Evolutionary conservation across 331 rosid species (phyloP).

Genomic region (Arachis monticola): DNA sequence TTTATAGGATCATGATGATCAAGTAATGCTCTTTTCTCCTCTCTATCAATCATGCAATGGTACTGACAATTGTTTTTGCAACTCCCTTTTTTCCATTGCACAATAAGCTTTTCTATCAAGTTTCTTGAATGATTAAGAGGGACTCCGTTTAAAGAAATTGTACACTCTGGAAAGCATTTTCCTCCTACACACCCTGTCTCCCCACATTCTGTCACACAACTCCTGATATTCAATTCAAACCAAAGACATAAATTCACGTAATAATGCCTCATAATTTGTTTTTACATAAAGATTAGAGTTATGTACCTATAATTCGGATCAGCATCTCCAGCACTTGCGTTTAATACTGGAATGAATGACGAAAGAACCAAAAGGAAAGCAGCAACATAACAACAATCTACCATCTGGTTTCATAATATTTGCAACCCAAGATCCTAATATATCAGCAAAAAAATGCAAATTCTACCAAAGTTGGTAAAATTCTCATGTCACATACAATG

Average conservation of each 20-base stretch:
- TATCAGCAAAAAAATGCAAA: conserved; percentile 19
- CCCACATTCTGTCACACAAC: conserved; percentile 65
- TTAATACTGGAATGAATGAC: conserved; percentile 48
- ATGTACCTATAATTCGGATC: conserved; percentile 69
- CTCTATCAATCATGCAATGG: conserved; percentile 73
- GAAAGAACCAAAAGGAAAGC: conserved; percentile 57
- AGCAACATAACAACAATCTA: conserved; percentile 42
- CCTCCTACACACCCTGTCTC: conserved; percentile 65
- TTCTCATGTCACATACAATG: background rate
- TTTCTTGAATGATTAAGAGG: conserved; percentile 52
- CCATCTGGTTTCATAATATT: conserved; percentile 55
- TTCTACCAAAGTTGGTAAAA: background rate
- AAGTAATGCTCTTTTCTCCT: conserved; percentile 58
- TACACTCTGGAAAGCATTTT: conserved; percentile 70
- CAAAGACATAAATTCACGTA: conserved; percentile 6
- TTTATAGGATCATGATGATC: conserved; percentile 55
- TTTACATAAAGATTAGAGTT: background rate
- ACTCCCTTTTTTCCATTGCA: conserved; percentile 70
- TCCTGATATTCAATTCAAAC: conserved; percentile 44
- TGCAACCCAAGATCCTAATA: conserved; percentile 18
- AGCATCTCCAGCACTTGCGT: conserved; percentile 76
- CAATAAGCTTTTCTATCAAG: conserved; percentile 63
- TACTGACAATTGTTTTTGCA: conserved; percentile 75
- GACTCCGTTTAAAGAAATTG: conserved; percentile 49
- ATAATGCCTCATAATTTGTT: background rate